phyloP scores from a whole-genome alignment of 164 flowering plant species.

The Stephania cephalantha region DNA sequence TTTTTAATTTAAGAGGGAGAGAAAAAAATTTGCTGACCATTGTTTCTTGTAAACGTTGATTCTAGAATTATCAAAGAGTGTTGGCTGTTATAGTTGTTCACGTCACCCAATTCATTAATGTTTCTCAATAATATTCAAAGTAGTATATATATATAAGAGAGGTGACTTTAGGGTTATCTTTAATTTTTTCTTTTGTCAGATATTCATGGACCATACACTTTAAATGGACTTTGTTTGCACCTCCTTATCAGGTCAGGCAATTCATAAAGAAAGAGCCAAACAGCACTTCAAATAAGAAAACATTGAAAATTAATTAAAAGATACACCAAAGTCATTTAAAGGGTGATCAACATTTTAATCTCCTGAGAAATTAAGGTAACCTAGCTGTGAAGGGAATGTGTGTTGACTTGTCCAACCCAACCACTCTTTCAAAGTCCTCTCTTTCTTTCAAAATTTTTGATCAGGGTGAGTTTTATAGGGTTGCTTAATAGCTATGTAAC shows the following conservation, averaged over 20 bases:
- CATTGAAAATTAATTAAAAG: neutral
- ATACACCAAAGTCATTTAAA: constrained; percentile 1
- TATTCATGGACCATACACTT: constrained; percentile 2
- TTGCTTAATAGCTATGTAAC: constrained; percentile 55
- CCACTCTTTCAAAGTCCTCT: constrained; percentile 16
- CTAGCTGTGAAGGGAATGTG: constrained; percentile 22
- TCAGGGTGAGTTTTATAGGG: constrained; percentile 15
- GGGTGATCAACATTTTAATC: constrained; percentile 11
- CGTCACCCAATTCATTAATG: constrained; percentile 28
- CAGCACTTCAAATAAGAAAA: neutral
- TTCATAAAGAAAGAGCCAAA: constrained; percentile 8
- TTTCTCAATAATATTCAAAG: constrained; percentile 25
- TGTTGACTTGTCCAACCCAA: constrained; percentile 36
- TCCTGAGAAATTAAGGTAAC: constrained; percentile 12
- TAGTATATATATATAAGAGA: neutral
- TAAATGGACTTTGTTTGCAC: constrained; percentile 11
- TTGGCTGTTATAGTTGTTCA: constrained; percentile 29
- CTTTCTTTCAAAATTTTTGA: neutral
- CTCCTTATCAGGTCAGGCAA: constrained; percentile 26
- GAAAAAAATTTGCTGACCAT: constrained; percentile 39
- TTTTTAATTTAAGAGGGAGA: neutral
- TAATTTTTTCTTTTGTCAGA: constrained; percentile 9
- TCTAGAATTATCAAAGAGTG: constrained; percentile 20
- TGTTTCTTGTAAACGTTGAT: constrained; percentile 50
- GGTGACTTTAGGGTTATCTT: neutral